Conservation (phyloP, 768 basidiomycete species). For the Chiua virens region DNA sequence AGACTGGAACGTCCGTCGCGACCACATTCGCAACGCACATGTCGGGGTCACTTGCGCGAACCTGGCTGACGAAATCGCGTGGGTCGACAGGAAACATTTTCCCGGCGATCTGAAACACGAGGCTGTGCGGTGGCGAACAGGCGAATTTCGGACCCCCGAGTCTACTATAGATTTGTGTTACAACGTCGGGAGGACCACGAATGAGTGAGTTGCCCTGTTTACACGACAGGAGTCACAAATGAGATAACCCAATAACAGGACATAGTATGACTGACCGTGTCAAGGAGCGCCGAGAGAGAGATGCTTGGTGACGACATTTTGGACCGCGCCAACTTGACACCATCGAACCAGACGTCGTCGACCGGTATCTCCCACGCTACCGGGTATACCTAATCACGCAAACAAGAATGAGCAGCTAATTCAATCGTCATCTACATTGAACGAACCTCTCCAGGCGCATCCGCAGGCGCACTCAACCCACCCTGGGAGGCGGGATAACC, state of each 20-base stretch:
- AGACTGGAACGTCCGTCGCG: conserved; percentile 59
- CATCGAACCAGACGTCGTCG: conserved; percentile 73
- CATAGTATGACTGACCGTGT: conserved; percentile 49
- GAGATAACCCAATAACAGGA: background rate
- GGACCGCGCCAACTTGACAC: conserved; percentile 57
- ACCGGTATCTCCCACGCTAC: conserved; percentile 72
- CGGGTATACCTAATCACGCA: conserved; percentile 47
- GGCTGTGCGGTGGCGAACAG: conserved; percentile 60
- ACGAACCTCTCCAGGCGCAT: conserved; percentile 61
- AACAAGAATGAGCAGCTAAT: conserved; percentile 1
- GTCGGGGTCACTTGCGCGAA: conserved; percentile 35
- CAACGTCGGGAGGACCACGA: conserved; percentile 69
- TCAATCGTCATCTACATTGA: background rate
- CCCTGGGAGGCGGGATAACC: conserved; percentile 50
- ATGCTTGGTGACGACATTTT: conserved; percentile 47
- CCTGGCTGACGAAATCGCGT: conserved; percentile 61
- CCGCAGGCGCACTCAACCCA: conserved; percentile 54
- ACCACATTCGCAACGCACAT: conserved; percentile 57
- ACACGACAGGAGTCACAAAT: background rate
- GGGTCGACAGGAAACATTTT: conserved; percentile 72
- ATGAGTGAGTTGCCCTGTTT: conserved; percentile 72
- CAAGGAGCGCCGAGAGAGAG: conserved; percentile 62
- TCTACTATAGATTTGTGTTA: conserved; percentile 43
- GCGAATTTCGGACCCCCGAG: conserved; percentile 51
- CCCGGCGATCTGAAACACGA: conserved; percentile 70